Base-by-base conservation (phyloP, 768 basidiomycete species). In the Leucocoprinus leucothites region DNA sequence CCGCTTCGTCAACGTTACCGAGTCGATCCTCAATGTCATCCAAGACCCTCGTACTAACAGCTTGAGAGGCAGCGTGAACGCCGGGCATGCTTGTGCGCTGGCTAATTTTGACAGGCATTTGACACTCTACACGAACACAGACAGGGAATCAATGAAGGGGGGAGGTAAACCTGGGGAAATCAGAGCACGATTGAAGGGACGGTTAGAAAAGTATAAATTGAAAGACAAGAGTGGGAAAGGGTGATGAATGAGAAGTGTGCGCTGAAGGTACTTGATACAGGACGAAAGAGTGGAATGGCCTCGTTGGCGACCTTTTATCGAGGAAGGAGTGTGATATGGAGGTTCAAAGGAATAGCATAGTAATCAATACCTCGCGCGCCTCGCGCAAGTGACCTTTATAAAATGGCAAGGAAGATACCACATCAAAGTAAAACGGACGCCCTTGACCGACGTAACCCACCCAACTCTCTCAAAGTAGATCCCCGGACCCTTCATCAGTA, bases 281-380 rank as follows among this genome's bases (percentile, higher is more conserved):
- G 26, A 25, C 8, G 44, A 53, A 36, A n/a, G 44, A 40, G 31
- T 9, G 53, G 11, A 18, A 25, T 28, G 18, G 24, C 25, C 26
- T 13, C 28, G n/a, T 5, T n/a, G n/a, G n/a, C n/a, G 50, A 51
- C 40, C 50, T 43, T 51, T 51, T 51, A 51, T 51, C 26, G 6
- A 31, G 31, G n/a, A 19, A 42, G 26, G 24, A 9, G 36, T n/a
- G 25, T 14, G n/a, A 13, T n/a, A 3, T 14, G 25, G 36, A 7
- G 24, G 9, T 25, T 31, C 31, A 48, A 48, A 35, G 16, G 31
- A 24, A 11, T 31, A 31, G 31, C 31, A 11, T 11, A 31, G 31
- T 11, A 31, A 5, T 11, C 14, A 28, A 22, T 11, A 24, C 28
- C 24, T 48, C 11, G 26, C 11, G 26, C 11, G 18, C 26, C 22